These are phyloP conservation scores for Hyphodiscus sp. DNA, from an alignment of 2,329 filamentous ascomycete genomes.

Conservation along the genomic window DNA sequence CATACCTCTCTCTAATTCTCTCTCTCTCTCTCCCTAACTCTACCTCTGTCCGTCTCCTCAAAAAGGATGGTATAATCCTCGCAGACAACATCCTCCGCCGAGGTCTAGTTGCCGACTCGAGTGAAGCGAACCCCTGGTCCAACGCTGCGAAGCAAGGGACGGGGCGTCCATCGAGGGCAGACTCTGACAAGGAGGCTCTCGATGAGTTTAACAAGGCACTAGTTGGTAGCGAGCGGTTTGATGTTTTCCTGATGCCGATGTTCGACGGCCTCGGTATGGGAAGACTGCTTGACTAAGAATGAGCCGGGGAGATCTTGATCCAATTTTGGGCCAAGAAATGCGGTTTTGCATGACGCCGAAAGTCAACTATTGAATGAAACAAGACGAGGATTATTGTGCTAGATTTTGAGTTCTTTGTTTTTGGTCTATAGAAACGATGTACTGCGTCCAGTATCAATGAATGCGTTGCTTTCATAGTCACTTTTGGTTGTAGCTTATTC, in stretches of 20 bases:
- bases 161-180: constrained; percentile 15
- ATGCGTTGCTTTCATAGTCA: no score
- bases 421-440: no score
- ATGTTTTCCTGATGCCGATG: constrained; percentile 33
- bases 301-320: no score
- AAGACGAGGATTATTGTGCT: no score
- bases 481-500: no score
- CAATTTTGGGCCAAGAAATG: no score
- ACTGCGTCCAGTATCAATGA: no score
- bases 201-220: constrained; percentile 36
- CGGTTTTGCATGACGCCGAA: no score
- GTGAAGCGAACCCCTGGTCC: constrained; percentile 28
- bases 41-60: constrained; percentile 35
- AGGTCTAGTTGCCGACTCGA: constrained; percentile 40
- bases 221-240: constrained; percentile 27
- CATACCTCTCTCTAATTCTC: constrained; percentile 42
- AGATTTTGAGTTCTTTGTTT: no score
- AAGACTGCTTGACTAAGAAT: constrained; percentile 19
- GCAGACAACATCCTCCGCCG: constrained; percentile 48
- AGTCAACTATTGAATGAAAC: no score
- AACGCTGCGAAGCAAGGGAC: constrained; percentile 5
- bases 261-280: constrained; percentile 35
- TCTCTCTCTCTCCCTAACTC: constrained; percentile 35
- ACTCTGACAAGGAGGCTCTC: constrained; percentile 48
- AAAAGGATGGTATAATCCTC: constrained; percentile 43